Evolutionary conservation across 2,329 filamentous ascomycete genomes (phyloP).

Genomic region (Fusarium euwallaceae): DNA sequence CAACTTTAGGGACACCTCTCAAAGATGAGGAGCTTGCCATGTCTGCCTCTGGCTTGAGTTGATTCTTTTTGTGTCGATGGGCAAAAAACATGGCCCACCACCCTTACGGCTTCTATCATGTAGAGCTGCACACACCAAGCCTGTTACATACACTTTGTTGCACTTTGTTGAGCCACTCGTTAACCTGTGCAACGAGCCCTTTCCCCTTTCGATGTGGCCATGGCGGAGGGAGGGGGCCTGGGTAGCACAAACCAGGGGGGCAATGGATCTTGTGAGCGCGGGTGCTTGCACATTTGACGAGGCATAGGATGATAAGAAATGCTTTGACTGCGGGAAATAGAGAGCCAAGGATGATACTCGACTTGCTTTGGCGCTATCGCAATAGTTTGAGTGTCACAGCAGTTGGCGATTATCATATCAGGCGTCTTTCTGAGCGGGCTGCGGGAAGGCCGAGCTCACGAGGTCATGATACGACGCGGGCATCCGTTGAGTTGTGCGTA

Average conservation of each 20-base stretch:
- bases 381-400: conserved; percentile 1
- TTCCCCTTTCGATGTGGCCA: neutral
- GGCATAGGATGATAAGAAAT: neutral
- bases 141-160: neutral
- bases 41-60: neutral
- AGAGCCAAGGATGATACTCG: neutral
- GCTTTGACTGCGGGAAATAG: neutral
- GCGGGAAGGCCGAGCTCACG: conserved; percentile 20
- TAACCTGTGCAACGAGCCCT: neutral
- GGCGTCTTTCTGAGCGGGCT: neutral
- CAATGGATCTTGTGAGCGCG: conserved; percentile 18
- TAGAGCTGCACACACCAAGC: neutral
- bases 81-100: neutral
- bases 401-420: conserved; percentile 5
- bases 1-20: too few species aligned
- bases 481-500: conserved; percentile 2
- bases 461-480: conserved; percentile 6
- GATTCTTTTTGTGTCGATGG: neutral
- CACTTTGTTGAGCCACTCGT: neutral
- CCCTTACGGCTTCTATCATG: neutral
- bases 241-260: conserved; percentile 8
- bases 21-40: neutral
- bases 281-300: conserved; percentile 17
- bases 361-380: conserved; percentile 5
- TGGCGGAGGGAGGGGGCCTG: neutral